A percentile compares a stretch with the other conserved stretches of the same genome.
These are phyloP conservation scores for Aspergillus proliferans DNA, from an alignment of 2,329 filamentous ascomycete genomes.

Conservation along the genomic window DNA sequence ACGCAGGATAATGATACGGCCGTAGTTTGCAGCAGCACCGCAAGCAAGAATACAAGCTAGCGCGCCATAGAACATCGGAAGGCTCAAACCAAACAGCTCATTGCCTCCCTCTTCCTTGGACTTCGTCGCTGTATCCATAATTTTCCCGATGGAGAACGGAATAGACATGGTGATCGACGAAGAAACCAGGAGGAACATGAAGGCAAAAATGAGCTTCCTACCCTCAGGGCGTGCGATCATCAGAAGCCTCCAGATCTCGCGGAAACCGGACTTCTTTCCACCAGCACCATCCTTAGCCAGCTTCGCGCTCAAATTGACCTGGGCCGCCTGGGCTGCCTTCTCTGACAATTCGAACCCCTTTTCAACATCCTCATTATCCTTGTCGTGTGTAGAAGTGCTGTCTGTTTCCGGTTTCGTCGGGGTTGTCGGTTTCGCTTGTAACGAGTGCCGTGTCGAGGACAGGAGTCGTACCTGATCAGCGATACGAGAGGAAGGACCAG, in stretches of 20 bases:
- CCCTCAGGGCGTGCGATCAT: conserved; percentile 84
- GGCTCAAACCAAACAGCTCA: conserved; percentile 73
- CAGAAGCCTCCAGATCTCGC: conserved; percentile 79
- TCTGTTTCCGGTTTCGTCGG: conserved; percentile 17
- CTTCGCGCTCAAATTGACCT: conserved; percentile 82
- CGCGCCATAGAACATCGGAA: conserved; percentile 81
- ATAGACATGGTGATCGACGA: conserved; percentile 94
- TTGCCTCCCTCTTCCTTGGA: conserved; percentile 56
- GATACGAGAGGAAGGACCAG: conserved; percentile 10
- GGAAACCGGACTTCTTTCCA: conserved; percentile 54
- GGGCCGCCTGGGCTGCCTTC: conserved; percentile 76
- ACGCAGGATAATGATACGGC: conserved; percentile 83
- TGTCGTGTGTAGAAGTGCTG: conserved; percentile 30
- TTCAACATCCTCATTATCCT: conserved; percentile 51
- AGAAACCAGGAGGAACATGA: conserved; percentile 78
- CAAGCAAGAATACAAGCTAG: conserved; percentile 70
- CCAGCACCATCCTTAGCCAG: conserved; percentile 70
- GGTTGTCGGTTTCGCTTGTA: conserved; percentile 19
- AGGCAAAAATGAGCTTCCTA: conserved; percentile 69
- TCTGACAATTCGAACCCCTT: conserved; percentile 66
- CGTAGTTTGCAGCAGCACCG: conserved; percentile 87
- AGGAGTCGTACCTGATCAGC: conserved; percentile 20
- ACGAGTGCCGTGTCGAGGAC: conserved; percentile 19
- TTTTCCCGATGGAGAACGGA: conserved; percentile 92
- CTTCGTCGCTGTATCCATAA: conserved; percentile 84